Conservation (phyloP, 2,329 filamentous ascomycete genomes). For the Cladophialophora psammophila region DNA sequence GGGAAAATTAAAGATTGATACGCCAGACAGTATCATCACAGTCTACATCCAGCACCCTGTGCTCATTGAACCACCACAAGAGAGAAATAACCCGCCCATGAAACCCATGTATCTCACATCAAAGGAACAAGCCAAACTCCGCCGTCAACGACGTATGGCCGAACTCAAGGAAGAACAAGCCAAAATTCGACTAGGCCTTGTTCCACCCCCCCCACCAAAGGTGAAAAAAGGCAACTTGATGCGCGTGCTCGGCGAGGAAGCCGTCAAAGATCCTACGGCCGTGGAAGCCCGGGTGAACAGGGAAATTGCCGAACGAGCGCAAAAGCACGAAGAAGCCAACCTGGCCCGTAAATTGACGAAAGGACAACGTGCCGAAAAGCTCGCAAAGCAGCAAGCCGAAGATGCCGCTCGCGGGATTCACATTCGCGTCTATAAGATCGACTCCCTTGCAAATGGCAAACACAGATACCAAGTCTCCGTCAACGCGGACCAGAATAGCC, state of each 20-base stretch:
- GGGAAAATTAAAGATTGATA: constrained; percentile 73
- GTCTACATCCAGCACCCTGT: constrained; percentile 93
- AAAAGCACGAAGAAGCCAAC: constrained; percentile 79
- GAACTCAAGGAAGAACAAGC: constrained; percentile 96
- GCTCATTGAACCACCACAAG: constrained; percentile 87
- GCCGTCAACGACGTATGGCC: constrained; percentile 87
- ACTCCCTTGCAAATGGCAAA: constrained; percentile 87
- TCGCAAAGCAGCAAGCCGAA: constrained; percentile 80
- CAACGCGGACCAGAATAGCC: constrained; percentile 86
- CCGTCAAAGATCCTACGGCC: constrained; percentile 94
- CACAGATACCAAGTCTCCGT: constrained; percentile 92
- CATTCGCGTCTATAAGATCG: constrained; percentile 86
- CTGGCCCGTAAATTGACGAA: constrained; percentile 87
- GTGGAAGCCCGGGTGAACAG: constrained; percentile 93
- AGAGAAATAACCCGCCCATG: constrained; percentile 76
- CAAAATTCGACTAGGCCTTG: constrained; percentile 89
- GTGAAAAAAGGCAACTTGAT: constrained; percentile 98
- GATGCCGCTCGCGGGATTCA: constrained; percentile 87
- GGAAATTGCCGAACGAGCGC: constrained; percentile 86
- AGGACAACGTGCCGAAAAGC: constrained; percentile 84
- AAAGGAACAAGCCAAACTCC: constrained; percentile 89
- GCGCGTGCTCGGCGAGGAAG: constrained; percentile 90
- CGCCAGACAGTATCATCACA: constrained; percentile 85
- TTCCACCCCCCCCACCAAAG: constrained; percentile 90
- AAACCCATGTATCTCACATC: constrained; percentile 93